These are phyloP conservation scores for Musa troglodytarum DNA, from an alignment of 176 grass and related monocot genomes.

Conservation along the genomic window DNA sequence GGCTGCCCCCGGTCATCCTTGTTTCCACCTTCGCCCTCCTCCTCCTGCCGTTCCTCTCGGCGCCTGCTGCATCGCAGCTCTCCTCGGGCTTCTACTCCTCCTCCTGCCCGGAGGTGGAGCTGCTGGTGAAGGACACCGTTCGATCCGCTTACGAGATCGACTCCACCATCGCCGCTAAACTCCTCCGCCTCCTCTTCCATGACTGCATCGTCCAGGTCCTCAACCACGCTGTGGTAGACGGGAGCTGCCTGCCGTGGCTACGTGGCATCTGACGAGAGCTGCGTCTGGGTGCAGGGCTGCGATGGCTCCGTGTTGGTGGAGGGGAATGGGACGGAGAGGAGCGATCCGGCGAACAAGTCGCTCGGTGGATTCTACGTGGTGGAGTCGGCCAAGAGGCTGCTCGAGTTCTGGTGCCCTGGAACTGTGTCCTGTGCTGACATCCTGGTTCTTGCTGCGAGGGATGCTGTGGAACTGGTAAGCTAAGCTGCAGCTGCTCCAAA, in stretches of 20 bases:
- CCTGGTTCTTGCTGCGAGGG: slow-evolving; percentile 70
- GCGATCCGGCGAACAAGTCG: slow-evolving; percentile 67
- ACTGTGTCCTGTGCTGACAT: slow-evolving; percentile 92
- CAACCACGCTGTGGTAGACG: background rate
- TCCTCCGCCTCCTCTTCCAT: slow-evolving; percentile 86
- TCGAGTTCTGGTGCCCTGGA: slow-evolving; percentile 65
- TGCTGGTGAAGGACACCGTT: slow-evolving; percentile 59
- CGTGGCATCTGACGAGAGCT: background rate
- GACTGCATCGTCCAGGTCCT: slow-evolving; percentile 92
- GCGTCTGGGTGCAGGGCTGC: slow-evolving; percentile 43
- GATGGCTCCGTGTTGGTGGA: slow-evolving; percentile 78
- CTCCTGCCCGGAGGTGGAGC: slow-evolving; percentile 67
- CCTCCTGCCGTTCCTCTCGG: slow-evolving; percentile 6
- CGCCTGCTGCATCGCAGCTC: slow-evolving; percentile 28
- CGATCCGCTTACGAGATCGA: slow-evolving; percentile 44
- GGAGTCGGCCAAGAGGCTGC: slow-evolving; percentile 61
- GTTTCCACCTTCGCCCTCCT: background rate
- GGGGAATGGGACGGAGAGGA: slow-evolving; percentile 71
- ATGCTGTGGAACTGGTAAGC: slow-evolving; percentile 75
- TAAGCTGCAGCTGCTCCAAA: background rate
- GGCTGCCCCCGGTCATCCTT: background rate
- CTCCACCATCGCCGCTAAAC: slow-evolving; percentile 54
- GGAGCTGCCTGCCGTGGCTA: background rate
- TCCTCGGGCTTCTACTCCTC: slow-evolving; percentile 57
- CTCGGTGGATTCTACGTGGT: slow-evolving; percentile 84